Conservation (phyloP, 495 filamentous ascomycete species). For the Penicillium tannophilum region DNA sequence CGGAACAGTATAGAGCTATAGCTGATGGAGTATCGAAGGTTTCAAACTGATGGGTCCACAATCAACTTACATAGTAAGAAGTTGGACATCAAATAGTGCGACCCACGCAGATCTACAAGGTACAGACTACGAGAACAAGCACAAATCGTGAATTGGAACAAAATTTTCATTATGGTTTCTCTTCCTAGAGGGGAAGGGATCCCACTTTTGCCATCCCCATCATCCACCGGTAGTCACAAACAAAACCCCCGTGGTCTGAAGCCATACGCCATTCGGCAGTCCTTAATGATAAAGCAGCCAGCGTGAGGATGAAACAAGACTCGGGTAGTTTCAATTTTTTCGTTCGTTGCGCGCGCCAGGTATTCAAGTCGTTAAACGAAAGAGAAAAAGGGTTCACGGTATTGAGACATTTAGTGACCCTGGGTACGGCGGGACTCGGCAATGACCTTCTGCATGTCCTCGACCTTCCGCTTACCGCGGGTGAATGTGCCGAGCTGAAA, state of each 20-base stretch:
- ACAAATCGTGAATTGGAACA: slow-evolving; percentile 25
- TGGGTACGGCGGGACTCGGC: slow-evolving; percentile 84
- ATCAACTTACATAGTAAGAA: background rate
- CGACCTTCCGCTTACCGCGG: slow-evolving; percentile 98
- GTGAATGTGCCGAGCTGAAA: slow-evolving; percentile 89
- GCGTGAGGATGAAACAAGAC: slow-evolving; percentile 14
- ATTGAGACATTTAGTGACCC: slow-evolving; percentile 65
- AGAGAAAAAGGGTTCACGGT: slow-evolving; percentile 12
- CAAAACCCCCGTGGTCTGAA: slow-evolving; percentile 31
- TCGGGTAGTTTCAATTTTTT: slow-evolving; percentile 22
- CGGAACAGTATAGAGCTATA: background rate
- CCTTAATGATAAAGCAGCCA: slow-evolving; percentile 11
- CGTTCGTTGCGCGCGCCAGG: slow-evolving; percentile 30
- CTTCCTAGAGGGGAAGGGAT: slow-evolving; percentile 31
- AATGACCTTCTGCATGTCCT: slow-evolving; percentile 96
- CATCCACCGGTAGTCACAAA: slow-evolving; percentile 33
- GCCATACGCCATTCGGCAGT: slow-evolving; percentile 29
- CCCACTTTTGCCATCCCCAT: slow-evolving; percentile 37
- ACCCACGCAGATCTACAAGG: background rate
- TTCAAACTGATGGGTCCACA: background rate
- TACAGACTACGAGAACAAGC: slow-evolving; percentile 5
- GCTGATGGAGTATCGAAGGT: background rate
- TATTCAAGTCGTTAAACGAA: slow-evolving; percentile 38
- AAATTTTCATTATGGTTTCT: slow-evolving; percentile 40
- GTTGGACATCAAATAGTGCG: background rate